Evolutionary conservation across 345 rosid genomes (phyloP), one percentile per base, ranked within the genome.

Genomic region (Arabis alpina): DNA sequence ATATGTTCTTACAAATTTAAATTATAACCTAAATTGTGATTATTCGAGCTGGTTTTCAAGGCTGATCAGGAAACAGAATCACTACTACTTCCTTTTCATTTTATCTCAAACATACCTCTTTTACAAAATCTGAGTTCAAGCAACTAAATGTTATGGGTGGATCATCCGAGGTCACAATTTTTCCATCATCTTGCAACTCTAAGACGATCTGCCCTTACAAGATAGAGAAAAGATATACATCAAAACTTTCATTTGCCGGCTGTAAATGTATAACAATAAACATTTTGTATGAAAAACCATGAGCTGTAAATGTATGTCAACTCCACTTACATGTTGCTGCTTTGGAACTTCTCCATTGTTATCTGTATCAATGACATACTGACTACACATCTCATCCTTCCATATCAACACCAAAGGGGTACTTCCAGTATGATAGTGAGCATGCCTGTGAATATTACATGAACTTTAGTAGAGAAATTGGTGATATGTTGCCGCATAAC

Each of bases 361-460:
- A 51, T 94, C 99, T 2, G 99, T 91, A 80, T 94, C 99, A 34
- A 94, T 86, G 69, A 91, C 97, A 80, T 87, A 94, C 74, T 85
- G 97, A 79, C 97, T 91, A 69, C 97, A 94, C 30, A 79, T 84
- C 72, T 84, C 93, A 71, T 94, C 99, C 77, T 91, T 94, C 99
- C 99, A 94, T 40, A 91, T 90, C 81, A 94, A 80, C 45, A 86
- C 91, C n/a, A 94, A 81, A 19, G 97, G 99, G 40, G 99, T 91
- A 73, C 82, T 91, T 52, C 98, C 99, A 28, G 85, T 80, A 76
- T 89, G 95, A 85, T 91, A 94, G 57, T 88, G 96, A 49, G 98
- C 87, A 80, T 84, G 87, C 82, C 98, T 94, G 80, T 25, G 16
- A 71, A 78, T 42, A 72, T 45, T 43, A 34, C 30, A 50, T 32